Evolutionary conservation across 2,329 filamentous ascomycete genomes (phyloP), one percentile per base, ranked within the genome.

Genomic region (Trematosphaeria pertusa): DNA sequence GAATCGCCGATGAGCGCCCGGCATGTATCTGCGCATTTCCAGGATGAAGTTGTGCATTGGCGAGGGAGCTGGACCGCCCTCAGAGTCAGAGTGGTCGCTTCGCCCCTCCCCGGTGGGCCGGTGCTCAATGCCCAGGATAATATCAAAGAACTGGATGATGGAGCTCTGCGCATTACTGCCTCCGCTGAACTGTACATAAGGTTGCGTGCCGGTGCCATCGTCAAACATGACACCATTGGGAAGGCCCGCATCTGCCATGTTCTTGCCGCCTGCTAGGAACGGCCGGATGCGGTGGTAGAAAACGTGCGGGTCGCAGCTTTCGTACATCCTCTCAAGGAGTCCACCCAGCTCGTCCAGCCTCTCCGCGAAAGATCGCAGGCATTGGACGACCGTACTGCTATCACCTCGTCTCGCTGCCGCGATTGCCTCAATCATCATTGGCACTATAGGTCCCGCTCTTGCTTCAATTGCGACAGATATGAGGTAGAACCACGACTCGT

Each of bases 401-500:
- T 97, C 87, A 47, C 83, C 81, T 15, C 81, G 75, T 38, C 91
- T 84, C 17, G 87, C 92, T 26, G 92, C 92, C 41, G 83, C 79
- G 46, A 99, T 92, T 36, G 94, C 94, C 31, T 86, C 81, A 32
- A 99, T 79, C 90, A 97, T 96, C 48, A 96, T 76, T 0, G 91
- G 86, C 42, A 99, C 86, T 47, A 92, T 88, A 3, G 91, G 89
- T 0, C 87, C 94, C 19, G 91, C 93, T 45, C 91, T 87, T 43
- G 92, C 91, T 74, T 99, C 94, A 55, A 99, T 97, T 52, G 93
- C 94, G 3, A 97, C 89, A 0, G 91, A 97, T 41, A 97, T 85
- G 10, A 99, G 81, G 70, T 97, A 99, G 70, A 99, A 99, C 94
- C 94, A 99, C 53, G 94, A 96, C 75, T 99, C 94, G 68, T 99